These are phyloP conservation scores for Opeltia flavorubescens DNA, from an alignment of 495 filamentous ascomycete genomes.

Conservation along the genomic window DNA sequence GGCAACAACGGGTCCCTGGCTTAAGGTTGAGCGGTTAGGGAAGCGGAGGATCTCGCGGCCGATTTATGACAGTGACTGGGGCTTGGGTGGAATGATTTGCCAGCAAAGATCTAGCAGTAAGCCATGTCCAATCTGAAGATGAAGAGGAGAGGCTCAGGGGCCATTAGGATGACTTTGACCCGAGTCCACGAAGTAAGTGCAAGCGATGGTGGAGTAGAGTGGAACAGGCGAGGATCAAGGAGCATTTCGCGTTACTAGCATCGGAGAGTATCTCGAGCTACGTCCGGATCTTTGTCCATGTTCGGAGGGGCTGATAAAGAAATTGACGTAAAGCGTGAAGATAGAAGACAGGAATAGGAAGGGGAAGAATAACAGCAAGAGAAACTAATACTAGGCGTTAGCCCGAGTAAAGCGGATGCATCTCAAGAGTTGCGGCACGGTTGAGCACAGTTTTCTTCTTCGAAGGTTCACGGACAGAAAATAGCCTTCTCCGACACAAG, in stretches of 20 bases:
- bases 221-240: background rate
- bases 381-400: background rate
- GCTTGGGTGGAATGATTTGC: background rate
- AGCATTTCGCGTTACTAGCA: background rate
- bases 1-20: background rate
- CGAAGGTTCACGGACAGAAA: background rate
- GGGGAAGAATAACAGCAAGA: background rate
- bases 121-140: background rate
- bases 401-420: background rate
- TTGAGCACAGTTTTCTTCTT: constrained; percentile 1
- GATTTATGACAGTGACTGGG: background rate
- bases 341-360: background rate
- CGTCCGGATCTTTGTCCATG: background rate
- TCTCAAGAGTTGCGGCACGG: background rate
- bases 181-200: background rate
- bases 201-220: background rate
- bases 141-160: background rate
- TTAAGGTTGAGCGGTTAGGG: background rate
- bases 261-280: background rate
- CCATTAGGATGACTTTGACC: background rate
- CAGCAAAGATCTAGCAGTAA: background rate
- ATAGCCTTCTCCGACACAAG: background rate
- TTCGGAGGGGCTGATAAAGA: background rate
- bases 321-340: background rate
- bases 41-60: background rate